Conservation (phyloP, 768 basidiomycete species). For the Kwoniella heveanensis region DNA sequence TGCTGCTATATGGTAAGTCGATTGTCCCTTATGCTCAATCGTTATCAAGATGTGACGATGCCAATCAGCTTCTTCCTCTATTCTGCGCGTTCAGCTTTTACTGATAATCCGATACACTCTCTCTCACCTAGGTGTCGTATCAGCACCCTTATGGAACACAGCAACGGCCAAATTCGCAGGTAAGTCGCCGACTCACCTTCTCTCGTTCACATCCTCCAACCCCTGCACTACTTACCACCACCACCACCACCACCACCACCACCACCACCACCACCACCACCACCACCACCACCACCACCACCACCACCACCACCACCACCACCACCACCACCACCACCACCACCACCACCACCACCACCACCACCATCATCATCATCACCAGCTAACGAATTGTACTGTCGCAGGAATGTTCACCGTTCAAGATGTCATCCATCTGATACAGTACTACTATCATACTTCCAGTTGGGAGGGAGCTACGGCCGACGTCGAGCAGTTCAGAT, state of each 20-base stretch:
- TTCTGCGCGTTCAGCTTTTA: background rate
- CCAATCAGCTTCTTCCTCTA: background rate
- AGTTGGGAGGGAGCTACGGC: conserved; percentile 80
- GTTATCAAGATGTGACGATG: background rate
- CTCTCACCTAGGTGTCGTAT: conserved; percentile 76
- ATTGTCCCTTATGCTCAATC: background rate
- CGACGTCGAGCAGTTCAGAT: conserved; percentile 88
- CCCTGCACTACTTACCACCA: too few species aligned
- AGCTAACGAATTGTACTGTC: conserved; percentile 17
- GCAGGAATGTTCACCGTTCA: conserved; percentile 97
- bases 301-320: too few species aligned
- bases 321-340: too few species aligned
- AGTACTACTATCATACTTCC: conserved; percentile 89
- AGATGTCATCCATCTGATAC: conserved; percentile 98
- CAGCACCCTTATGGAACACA: conserved; percentile 97
- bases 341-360: too few species aligned
- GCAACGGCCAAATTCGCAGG: conserved; percentile 81
- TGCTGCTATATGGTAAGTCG: conserved; percentile 66
- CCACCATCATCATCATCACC: background rate
- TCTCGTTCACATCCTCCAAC: too few species aligned
- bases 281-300: too few species aligned
- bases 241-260: too few species aligned
- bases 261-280: too few species aligned
- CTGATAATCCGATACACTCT: background rate
- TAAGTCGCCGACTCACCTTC: conserved; percentile 30